Base-by-base conservation (phyloP, 805 yeast genomes). In the Kazachstania psychrophila region DNA sequence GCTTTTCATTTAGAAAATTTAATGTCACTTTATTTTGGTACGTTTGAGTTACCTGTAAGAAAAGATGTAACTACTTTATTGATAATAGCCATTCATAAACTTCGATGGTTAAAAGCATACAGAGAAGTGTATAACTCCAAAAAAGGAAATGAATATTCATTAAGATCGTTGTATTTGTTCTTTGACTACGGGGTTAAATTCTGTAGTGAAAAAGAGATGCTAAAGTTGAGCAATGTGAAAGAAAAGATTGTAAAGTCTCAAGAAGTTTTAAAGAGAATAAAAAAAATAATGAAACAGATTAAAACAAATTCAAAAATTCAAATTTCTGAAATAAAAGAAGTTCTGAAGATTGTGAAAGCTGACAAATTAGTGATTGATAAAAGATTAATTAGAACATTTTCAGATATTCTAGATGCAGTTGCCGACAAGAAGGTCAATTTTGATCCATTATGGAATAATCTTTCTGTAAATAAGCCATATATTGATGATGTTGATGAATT, bases 291-390 rank as follows among this genome's bases (percentile, higher is more conserved):
- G 5, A 46, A 36, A 19, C 38, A 33, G 23, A 45, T 41, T 18
- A 40, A 33, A n/a, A 33, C 34, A 5, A 39, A 36, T 19, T 27
- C 17, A 4, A 45, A 37, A 22, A 32, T 50, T n/a, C 12, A 42
- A 0, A 19, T 47, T 3, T 32, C 33, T 12, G 47, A 40, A 13
- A 27, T 54, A 4, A 26, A 38, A 14, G 23, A 41, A 11, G 24
- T 48, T 8, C 6, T 41, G 12, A 15, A 24, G 8, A 27, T 11
- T 4, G 34, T 41, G 6, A 29, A 43, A 6, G 28, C 38, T 7
- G 38, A 49, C n/a, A 45, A 38, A 6, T 39, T 49, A 13, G 62
- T 61, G 11, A 37, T 56, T 16, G 45, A 48, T 22, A 16, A 37
- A 0, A 41, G 38, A 10, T 31, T 51, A 8, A 16, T 45, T 1